phyloP scores from a whole-genome alignment of 805 yeast genomes.

The Ogataea thermomethanolica region DNA sequence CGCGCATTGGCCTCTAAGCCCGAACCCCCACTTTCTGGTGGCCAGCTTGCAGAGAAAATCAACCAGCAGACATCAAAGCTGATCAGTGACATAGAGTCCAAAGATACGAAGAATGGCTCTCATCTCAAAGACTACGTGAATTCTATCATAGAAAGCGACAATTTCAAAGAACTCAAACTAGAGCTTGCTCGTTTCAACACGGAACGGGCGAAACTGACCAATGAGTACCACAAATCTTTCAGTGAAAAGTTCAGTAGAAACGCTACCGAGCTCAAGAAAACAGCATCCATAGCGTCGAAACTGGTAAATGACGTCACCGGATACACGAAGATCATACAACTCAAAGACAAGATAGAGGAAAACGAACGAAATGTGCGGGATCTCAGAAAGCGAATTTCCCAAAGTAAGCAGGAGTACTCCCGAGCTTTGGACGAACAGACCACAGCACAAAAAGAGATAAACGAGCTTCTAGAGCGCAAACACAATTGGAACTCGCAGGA shows the following conservation, averaged over 20 bases:
- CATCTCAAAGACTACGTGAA: conserved; percentile 20
- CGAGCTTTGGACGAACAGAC: conserved; percentile 63
- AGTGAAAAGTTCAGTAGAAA: conserved; percentile 45
- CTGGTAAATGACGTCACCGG: conserved; percentile 91
- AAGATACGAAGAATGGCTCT: conserved; percentile 8
- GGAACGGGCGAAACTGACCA: conserved; percentile 18
- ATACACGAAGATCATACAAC: conserved; percentile 70
- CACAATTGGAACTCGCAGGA: conserved; percentile 77
- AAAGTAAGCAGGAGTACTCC: conserved; percentile 49
- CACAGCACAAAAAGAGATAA: conserved; percentile 75
- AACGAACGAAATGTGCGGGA: conserved; percentile 50
- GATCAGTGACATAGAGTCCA: conserved; percentile 19
- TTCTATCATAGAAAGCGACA: conserved; percentile 31
- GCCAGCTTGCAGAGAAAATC: conserved; percentile 7
- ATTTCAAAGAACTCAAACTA: conserved; percentile 30
- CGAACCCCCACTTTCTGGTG: neutral
- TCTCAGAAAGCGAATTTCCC: conserved; percentile 46
- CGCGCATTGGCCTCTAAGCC: conserved; percentile 3
- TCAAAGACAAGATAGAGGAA: conserved; percentile 58
- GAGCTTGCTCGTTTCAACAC: conserved; percentile 31
- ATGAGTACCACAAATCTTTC: conserved; percentile 37
- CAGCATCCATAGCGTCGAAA: conserved; percentile 57
- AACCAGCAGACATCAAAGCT: conserved; percentile 15
- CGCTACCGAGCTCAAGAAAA: conserved; percentile 52
- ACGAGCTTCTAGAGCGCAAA: conserved; percentile 82